Conservation (phyloP, 176 grass and related monocot genomes). For the Stipa capillata region DNA sequence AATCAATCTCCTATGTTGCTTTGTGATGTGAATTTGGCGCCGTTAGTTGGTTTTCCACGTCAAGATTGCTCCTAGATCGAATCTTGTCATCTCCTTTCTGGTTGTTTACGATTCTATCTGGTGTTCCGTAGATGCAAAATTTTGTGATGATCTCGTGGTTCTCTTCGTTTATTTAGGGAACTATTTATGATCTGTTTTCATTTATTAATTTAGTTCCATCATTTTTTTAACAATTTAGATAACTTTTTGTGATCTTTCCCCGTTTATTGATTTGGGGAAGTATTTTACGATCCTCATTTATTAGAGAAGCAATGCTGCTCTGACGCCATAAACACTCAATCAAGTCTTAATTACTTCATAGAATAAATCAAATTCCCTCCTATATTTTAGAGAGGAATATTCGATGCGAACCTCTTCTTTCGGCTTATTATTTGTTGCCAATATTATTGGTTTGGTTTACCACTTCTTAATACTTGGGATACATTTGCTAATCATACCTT, state of each 20-base stretch:
- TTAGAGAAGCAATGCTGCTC: neutral
- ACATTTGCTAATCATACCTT: neutral
- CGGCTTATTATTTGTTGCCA: neutral
- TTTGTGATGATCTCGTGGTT: neutral
- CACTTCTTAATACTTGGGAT: neutral
- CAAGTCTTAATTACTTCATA: neutral
- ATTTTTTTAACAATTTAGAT: no score
- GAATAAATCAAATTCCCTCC: slow-evolving; percentile 24
- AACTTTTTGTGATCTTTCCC: neutral
- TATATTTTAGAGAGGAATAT: slow-evolving; percentile 22
- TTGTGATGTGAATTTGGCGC: neutral
- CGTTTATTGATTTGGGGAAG: neutral
- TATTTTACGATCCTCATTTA: neutral
- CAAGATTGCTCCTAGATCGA: slow-evolving; percentile 12
- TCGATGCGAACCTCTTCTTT: slow-evolving; percentile 16
- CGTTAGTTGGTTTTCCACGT: neutral
- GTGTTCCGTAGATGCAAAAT: neutral
- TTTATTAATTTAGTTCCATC: neutral
- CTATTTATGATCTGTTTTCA: neutral
- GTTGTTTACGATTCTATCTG: neutral
- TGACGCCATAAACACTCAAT: neutral
- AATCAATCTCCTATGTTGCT: neutral
- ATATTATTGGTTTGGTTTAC: neutral
- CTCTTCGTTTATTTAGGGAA: neutral
- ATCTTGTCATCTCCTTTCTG: neutral